phyloP scores from a whole-genome alignment of 1,284 basidiomycete genomes.

The Austroboletus rostrupii region DNA sequence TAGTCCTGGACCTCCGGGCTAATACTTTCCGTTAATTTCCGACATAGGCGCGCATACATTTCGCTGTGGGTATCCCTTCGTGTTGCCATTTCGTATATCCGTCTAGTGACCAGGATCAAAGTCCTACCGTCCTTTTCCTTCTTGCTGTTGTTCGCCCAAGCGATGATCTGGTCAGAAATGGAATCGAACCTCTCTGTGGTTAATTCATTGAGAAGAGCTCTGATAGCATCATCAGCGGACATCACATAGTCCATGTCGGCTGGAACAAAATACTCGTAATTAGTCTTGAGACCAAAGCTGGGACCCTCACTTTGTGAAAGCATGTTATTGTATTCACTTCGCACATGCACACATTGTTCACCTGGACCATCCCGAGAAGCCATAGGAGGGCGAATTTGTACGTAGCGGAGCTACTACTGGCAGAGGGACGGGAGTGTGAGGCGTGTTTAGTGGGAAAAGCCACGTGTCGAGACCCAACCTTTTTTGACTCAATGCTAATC shows the following conservation, averaged over 20 bases:
- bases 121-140: constrained; percentile 92
- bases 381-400: constrained; percentile 58
- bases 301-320: constrained; percentile 34
- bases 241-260: no score
- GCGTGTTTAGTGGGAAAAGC: no score
- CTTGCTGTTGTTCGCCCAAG: constrained; percentile 92
- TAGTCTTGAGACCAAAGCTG: no score
- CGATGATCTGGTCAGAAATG: constrained; percentile 89
- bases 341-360: constrained; percentile 40
- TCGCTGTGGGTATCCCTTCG: constrained; percentile 94
- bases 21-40: constrained; percentile 91
- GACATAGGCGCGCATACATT: constrained; percentile 94
- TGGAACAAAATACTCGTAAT: no score
- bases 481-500: no score
- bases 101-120: constrained; percentile 90
- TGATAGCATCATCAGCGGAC: constrained; percentile 91
- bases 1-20: constrained; percentile 86
- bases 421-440: no score
- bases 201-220: constrained; percentile 90
- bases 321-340: no score
- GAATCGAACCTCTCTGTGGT: constrained; percentile 97
- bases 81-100: constrained; percentile 96
- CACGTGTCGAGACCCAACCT: no score
- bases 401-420: constrained; percentile 38
- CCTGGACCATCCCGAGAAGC: constrained; percentile 70